A percentile compares a stretch with the other conserved stretches of the same genome.
Evolutionary conservation across 2,329 filamentous ascomycete species (phyloP).

Genomic region (Polychaeton citri): DNA sequence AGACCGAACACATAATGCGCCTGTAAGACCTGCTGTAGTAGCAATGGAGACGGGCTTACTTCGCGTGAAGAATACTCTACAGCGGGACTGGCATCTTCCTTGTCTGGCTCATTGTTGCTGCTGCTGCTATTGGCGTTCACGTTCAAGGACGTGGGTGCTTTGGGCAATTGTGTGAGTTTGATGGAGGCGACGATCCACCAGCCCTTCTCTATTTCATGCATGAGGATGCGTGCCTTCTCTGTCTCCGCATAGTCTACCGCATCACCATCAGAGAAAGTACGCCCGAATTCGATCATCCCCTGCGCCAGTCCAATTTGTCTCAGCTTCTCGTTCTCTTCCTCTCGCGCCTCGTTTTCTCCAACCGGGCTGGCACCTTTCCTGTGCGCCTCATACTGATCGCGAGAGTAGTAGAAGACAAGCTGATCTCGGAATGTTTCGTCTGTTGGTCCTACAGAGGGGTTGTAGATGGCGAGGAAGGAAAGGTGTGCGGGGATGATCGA

Average conservation of each 20-base stretch:
- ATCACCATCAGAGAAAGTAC: conserved; percentile 67
- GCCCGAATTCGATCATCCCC: conserved; percentile 87
- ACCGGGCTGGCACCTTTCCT: conserved; percentile 2
- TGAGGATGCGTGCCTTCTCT: conserved; percentile 69
- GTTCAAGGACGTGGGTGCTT: conserved; percentile 22
- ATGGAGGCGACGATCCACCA: conserved; percentile 95
- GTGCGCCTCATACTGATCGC: conserved; percentile 15
- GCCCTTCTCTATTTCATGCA: conserved; percentile 74
- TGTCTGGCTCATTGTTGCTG: conserved; percentile 6
- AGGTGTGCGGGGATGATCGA: conserved; percentile 57
- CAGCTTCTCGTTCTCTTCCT: conserved; percentile 72
- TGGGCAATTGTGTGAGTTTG: conserved; percentile 62
- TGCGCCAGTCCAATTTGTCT: conserved; percentile 92
- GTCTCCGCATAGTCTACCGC: conserved; percentile 80
- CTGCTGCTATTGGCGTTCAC: conserved; percentile 15
- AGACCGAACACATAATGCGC: conserved; percentile 77
- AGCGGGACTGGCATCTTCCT: conserved; percentile 19
- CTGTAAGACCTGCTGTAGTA: conserved; percentile 67
- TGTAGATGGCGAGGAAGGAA: conserved; percentile 89
- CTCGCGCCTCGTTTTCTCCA: conserved; percentile 22
- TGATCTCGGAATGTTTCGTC: conserved; percentile 67
- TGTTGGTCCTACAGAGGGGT: conserved; percentile 61
- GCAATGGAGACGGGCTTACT: conserved; percentile 65
- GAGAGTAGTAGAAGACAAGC: conserved; percentile 83
- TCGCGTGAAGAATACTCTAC: conserved; percentile 82